Evolutionary conservation across 2,329 filamentous ascomycete species (phyloP).

Genomic region (Trichoderma guizhouense): DNA sequence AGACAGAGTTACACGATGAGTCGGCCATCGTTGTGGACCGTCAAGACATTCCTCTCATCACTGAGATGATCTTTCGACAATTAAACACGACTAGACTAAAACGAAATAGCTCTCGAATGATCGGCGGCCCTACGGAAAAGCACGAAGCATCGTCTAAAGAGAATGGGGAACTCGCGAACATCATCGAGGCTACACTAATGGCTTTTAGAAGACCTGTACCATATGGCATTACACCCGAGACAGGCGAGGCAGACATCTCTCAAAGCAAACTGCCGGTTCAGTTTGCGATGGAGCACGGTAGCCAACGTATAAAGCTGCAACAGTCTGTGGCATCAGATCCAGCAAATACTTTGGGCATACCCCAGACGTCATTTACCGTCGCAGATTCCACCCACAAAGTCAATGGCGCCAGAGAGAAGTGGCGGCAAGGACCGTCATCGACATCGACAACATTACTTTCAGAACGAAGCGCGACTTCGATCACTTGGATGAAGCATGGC

Average conservation of each 20-base stretch:
- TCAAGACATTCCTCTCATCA: background rate
- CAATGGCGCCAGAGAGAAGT: constrained; percentile 23
- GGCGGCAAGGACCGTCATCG: constrained; percentile 20
- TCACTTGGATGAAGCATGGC: constrained; percentile 27
- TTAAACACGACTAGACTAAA: background rate
- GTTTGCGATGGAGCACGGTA: constrained; percentile 23
- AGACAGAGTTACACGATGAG: background rate
- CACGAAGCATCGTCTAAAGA: background rate
- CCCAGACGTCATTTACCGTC: constrained; percentile 31
- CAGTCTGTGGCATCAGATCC: constrained; percentile 28
- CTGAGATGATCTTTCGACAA: background rate
- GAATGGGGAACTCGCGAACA: background rate
- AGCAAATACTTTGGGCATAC: constrained; percentile 34
- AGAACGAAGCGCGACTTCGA: constrained; percentile 30
- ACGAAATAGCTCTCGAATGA: background rate
- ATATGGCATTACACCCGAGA: background rate
- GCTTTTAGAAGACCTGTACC: background rate
- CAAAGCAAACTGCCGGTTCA: constrained; percentile 15
- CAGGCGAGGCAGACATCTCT: background rate
- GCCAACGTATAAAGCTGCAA: constrained; percentile 27
- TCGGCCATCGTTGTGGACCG: background rate
- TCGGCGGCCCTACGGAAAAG: background rate
- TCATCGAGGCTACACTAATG: background rate
- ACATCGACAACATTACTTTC: constrained; percentile 31
- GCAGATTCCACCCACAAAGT: constrained; percentile 24